Base-by-base conservation (phyloP, 768 basidiomycete genomes). In the Crucibulum laeve region DNA sequence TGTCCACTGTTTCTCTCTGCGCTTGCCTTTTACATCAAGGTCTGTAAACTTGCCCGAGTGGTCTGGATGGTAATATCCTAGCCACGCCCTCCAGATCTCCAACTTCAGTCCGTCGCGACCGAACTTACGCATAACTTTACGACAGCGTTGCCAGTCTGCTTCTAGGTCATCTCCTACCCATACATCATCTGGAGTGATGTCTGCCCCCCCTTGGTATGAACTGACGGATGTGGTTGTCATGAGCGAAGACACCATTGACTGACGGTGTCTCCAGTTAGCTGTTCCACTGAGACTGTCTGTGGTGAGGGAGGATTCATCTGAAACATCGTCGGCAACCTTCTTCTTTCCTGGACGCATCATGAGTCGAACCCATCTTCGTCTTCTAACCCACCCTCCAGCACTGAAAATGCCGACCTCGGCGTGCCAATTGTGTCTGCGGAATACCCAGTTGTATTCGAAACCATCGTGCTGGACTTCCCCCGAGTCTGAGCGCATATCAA, bases 381-480 rank as follows among this genome's bases (percentile, higher is more conserved):
- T 69, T 24, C 89, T 73, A 25, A 92, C 89, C 76, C 77, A 88
- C 3, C 82, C 84, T 25, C 84, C 84, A 5, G 77, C 63, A 55
- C 79, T 79, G 33, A 83, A 54, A 19, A 65, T 53, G 6, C 87
- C 84, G 1, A 81, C 70, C 40, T 74, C 64, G 0, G 85, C 65
- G 14, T 77, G 73, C 89, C 89, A 92, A 38, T 79, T 61, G 38
- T 75, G 71, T 25, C 65, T 60, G 14, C 84, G 77, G 52, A 91
- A 92, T 47, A 68, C 58, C 79, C 84, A 88, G 57, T 89, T 91
- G 63, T 91, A 91, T 61, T 91, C 86, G 53, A 89, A 91, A 40
- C 88, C 88, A 52, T 90, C 87, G 50, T 84, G 76, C 52, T 89
- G 85, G 2, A 89, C 83, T 53, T 84, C 76, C 40, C 86, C 85